Evolutionary conservation across 768 basidiomycete species (phyloP).

Genomic region (Phaeotremella skinneri): DNA sequence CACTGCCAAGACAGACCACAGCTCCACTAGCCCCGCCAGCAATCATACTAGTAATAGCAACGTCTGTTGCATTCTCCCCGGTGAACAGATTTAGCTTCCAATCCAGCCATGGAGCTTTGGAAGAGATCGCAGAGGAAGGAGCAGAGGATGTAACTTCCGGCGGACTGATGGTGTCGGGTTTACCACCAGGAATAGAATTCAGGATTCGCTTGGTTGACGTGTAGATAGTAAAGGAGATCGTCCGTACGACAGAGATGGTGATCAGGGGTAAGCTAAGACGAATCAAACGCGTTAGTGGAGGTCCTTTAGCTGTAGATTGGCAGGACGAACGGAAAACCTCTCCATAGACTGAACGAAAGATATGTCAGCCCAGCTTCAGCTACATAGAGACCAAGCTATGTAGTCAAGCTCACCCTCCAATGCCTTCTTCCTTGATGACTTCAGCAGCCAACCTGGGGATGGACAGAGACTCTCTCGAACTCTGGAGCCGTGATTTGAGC

Average conservation of each 20-base stretch:
- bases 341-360: slow-evolving; percentile 34
- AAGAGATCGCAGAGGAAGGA: not conserved
- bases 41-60: slow-evolving; percentile 71
- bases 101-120: slow-evolving; percentile 28
- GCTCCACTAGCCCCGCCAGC: slow-evolving; percentile 86
- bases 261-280: slow-evolving; percentile 72
- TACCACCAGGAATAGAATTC: slow-evolving; percentile 22
- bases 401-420: slow-evolving; percentile 82
- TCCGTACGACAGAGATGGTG: slow-evolving; percentile 94
- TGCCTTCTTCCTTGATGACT: slow-evolving; percentile 51
- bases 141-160: not conserved
- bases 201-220: slow-evolving; percentile 48
- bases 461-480: slow-evolving; percentile 70
- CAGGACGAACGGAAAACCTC: slow-evolving; percentile 42
- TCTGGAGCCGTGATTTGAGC: slow-evolving; percentile 88
- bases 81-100: slow-evolving; percentile 33
- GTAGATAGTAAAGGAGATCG: slow-evolving; percentile 51
- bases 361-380: not conserved
- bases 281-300: not conserved
- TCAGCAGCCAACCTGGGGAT: slow-evolving; percentile 59
- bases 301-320: not conserved
- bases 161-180: not conserved
- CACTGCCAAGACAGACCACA: slow-evolving; percentile 81
- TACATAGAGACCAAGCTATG: too few species aligned
- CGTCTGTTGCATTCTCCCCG: slow-evolving; percentile 57